Evolutionary conservation across 2,329 filamentous ascomycete genomes (phyloP), one percentile per base, ranked within the genome.

Genomic region (Thielaviopsis populi): DNA sequence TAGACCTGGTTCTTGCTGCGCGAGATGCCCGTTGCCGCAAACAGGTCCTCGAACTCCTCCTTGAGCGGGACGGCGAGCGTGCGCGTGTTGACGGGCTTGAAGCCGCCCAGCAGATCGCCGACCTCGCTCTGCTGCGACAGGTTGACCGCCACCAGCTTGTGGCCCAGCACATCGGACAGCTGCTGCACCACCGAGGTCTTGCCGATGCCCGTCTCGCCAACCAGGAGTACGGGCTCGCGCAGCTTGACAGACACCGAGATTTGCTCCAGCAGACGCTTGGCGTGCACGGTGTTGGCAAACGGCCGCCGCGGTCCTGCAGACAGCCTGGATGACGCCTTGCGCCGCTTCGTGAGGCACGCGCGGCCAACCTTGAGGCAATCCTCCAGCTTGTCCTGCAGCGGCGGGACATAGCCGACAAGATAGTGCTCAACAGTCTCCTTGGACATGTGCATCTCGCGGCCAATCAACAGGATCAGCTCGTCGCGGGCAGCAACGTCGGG

Each of bases 151-250:
- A 91, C 88, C 13, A 99, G 81, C 69, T 89, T 95, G 71, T 91
- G 88, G 1, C 91, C 89, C 33, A 96, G 80, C 2, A 87, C 82
- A 65, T 88, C 85, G 0, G 94, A 91, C 64, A 99, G 78, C 71
- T 96, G 91, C 73, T 99, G 94, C 15, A 99, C 86, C 30, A 94
- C 88, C 0, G 94, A 96, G 0, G 94, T 99, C 75, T 99, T 99
- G 70, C 94, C 94, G 61, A 96, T 96, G 77, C 94, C 94, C 7
- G 94, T 99, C 76, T 99, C 94, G 71, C 94, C 94, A n/a, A 99
- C 94, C 33, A 99, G 83, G 19, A 99, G 77, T 1, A 96, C 83
- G 3, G 95, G 91, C 70, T 99, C 94, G n/a, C 83, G 82, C 69
- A 91, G 83, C 67, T 87, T 85, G 5, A 96, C 83, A 1, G 91